Evolutionary conservation across 2,329 filamentous ascomycete genomes (phyloP).

Genomic region (Microdochium nivale): DNA sequence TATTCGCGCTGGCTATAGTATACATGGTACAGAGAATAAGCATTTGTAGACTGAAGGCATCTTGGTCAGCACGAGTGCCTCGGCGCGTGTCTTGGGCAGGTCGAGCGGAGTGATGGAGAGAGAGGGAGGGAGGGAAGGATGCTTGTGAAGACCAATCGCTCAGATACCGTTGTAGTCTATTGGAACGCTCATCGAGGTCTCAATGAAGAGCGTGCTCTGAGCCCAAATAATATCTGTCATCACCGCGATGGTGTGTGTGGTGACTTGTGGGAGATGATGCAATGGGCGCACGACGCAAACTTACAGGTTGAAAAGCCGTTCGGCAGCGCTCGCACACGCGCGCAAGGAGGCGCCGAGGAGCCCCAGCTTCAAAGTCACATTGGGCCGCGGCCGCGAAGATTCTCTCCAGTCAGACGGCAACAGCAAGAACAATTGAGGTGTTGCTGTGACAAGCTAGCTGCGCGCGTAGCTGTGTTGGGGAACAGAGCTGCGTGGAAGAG

Average conservation of each 20-base stretch:
- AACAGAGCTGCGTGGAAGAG: not conserved
- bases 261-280: not conserved
- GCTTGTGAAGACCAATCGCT: slow-evolving; percentile 38
- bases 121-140: slow-evolving; percentile 9
- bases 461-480: not conserved
- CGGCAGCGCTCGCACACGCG: not conserved
- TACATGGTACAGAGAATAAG: slow-evolving; percentile 1
- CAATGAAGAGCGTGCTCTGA: slow-evolving; percentile 42
- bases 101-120: slow-evolving; percentile 6
- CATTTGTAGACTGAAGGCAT: not conserved
- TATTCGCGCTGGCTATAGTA: not conserved
- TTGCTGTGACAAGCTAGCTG: not conserved
- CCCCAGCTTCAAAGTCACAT: not conserved
- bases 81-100: slow-evolving; percentile 7
- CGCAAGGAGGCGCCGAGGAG: not conserved
- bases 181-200: slow-evolving; percentile 54
- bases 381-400: not conserved
- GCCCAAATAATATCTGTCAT: slow-evolving; percentile 52
- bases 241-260: slow-evolving; percentile 32
- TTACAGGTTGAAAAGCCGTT: not conserved
- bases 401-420: no score
- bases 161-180: slow-evolving; percentile 99
- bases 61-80: slow-evolving; percentile 3
- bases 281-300: not conserved
- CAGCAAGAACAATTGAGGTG: not conserved